A percentile compares a stretch with the other conserved stretches of the same genome.
Conservation (phyloP, 2,329 filamentous ascomycete species). For the Aspergillus oerlinghausenensis region DNA sequence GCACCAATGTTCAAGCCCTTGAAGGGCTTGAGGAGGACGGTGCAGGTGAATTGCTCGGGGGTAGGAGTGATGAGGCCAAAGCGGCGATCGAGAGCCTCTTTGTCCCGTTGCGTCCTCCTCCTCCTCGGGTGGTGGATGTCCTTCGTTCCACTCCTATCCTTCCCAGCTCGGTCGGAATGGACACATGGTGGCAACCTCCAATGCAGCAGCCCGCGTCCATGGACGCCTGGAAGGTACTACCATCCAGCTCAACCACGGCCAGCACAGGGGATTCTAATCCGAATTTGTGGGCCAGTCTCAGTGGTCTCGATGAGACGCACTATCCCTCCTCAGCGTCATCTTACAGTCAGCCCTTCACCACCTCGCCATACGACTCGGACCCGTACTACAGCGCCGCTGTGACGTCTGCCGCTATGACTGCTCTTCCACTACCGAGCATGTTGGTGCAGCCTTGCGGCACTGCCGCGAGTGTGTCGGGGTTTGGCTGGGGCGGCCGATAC, state of each 20-base stretch:
- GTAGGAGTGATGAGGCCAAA: conserved; percentile 92
- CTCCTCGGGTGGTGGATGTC: conserved; percentile 83
- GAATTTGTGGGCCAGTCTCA: conserved; percentile 72
- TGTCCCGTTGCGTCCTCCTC: conserved; percentile 77
- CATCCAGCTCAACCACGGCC: conserved; percentile 74
- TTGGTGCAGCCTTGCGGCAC: conserved; percentile 78
- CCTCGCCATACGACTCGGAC: conserved; percentile 56
- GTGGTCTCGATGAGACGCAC: conserved; percentile 64
- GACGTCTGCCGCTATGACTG: conserved; percentile 67
- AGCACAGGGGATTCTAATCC: conserved; percentile 68
- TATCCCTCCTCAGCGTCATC: conserved; percentile 74
- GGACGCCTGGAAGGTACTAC: conserved; percentile 85
- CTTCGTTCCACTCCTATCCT: conserved; percentile 81
- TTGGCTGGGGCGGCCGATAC: conserved; percentile 75
- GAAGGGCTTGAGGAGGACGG: conserved; percentile 97
- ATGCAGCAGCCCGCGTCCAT: conserved; percentile 65
- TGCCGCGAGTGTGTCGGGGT: conserved; percentile 68
- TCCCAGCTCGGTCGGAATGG: conserved; percentile 70
- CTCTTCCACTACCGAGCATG: conserved; percentile 81
- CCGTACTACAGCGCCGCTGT: conserved; percentile 76
- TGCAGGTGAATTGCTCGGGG: conserved; percentile 84
- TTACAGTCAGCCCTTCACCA: conserved; percentile 72
- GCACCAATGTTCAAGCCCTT: conserved; percentile 79
- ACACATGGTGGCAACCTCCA: conserved; percentile 76
- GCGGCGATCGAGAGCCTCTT: conserved; percentile 77